Base-by-base conservation (phyloP, 2,329 filamentous ascomycete genomes). In the Nemania sp. region DNA sequence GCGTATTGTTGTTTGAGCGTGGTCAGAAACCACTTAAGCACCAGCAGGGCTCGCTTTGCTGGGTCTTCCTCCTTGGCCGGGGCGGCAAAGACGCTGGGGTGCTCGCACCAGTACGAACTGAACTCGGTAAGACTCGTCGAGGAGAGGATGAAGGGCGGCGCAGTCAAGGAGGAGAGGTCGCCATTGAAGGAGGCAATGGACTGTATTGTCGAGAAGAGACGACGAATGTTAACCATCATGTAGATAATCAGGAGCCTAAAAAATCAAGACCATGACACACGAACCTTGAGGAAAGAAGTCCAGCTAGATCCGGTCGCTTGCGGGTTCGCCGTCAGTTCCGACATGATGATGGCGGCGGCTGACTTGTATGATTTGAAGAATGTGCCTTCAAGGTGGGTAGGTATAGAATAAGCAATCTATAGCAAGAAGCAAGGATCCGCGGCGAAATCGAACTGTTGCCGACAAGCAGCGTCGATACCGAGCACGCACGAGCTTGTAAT, bases 141-240 rank as follows among this genome's bases (percentile, higher is more conserved):
- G 20, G 75, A 80, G 11, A 83, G 75, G 65, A 83, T 79, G 52
- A 77, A 80, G 2, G 80, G 80, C 0, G 81, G 81, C 1, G 80
- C 81, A 0, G 81, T 82, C 46, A 83, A 75, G 57, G 82, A 83
- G 59, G 81, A 78, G 17, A 83, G 77, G 54, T 83, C 81, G 58
- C 81, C 80, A 62, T 80, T 79, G 47, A 82, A 73, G 53, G 70
- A 72, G 35, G 72, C 68, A 57, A 74, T 72, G 47, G 72, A 74
- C 72, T 74, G 60, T 42, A 39, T n/a, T 20, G 18, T 12, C 32
- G 21, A 48, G 5, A 57, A 39, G 18, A 43, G 32, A 49, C 15
- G 15, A 17, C 15, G 15, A 35, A 50, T 52, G 52, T 65, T 55
- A 60, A 51, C 48, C 9, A 46, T 18, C 13, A n/a, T 46, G 42